phyloP scores from a whole-genome alignment of 768 basidiomycete species.

The Trametes elegans region DNA sequence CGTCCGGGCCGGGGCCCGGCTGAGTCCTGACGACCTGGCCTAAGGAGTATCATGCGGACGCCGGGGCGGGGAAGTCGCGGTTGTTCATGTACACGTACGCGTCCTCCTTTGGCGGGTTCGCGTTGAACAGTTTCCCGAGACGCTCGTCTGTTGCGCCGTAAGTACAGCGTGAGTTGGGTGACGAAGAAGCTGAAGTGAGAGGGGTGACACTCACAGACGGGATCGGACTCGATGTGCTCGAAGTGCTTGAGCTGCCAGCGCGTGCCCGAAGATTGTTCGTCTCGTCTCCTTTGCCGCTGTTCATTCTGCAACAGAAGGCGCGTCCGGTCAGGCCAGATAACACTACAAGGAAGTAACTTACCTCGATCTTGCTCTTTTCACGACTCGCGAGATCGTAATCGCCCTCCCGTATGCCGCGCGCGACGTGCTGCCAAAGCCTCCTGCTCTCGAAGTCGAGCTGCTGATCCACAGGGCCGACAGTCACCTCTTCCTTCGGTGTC shows the following conservation, averaged over 20 bases:
- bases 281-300: conserved; percentile 83
- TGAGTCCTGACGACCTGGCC: not conserved
- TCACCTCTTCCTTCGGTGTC: conserved; percentile 72
- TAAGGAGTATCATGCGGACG: not conserved
- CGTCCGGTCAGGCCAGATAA: not conserved
- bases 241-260: conserved; percentile 83
- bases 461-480: conserved; percentile 53
- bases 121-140: conserved; percentile 61
- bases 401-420: conserved; percentile 86
- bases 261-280: conserved; percentile 71
- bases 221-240: conserved; percentile 62
- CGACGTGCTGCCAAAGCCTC: conserved; percentile 79
- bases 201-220: conserved; percentile 58
- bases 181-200: not conserved
- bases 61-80: conserved; percentile 5
- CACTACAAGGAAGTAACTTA: conserved; percentile 29
- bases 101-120: conserved; percentile 72
- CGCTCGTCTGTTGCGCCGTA: conserved; percentile 50
- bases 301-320: conserved; percentile 60
- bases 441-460: conserved; percentile 88
- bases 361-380: conserved; percentile 93
- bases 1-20: not conserved
- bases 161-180: not conserved
- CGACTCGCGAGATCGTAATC: conserved; percentile 89
- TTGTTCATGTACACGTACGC: conserved; percentile 60